Conservation (phyloP, 192 early-diverging fungal genomes). For the Dissophora globulifera region DNA sequence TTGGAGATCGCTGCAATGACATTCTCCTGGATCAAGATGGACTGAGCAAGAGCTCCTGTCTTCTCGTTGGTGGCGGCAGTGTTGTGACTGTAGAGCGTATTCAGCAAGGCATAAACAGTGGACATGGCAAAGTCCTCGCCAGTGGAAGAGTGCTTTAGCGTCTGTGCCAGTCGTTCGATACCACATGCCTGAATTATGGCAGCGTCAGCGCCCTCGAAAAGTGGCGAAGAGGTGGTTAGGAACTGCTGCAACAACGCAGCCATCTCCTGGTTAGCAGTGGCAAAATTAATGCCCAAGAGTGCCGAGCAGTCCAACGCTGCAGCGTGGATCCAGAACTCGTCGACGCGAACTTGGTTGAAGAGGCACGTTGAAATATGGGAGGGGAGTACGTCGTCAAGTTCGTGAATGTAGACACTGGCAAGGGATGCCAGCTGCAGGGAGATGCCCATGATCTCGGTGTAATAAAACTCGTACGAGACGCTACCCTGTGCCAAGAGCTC, state of each 20-base stretch:
- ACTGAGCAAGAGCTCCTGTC: constrained; percentile 4
- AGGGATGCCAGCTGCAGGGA: constrained; percentile 65
- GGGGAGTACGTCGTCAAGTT: constrained; percentile 61
- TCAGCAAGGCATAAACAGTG: constrained; percentile 29
- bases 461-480: constrained; percentile 59
- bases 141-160: constrained; percentile 53
- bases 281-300: constrained; percentile 56
- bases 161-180: constrained; percentile 61
- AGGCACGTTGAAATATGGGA: constrained; percentile 60
- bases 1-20: constrained; percentile 64
- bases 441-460: constrained; percentile 66
- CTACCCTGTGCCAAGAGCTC: constrained; percentile 57
- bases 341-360: constrained; percentile 51
- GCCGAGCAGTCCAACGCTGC: constrained; percentile 45
- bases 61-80: constrained; percentile 15
- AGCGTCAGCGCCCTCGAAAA: constrained; percentile 58
- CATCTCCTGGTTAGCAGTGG: constrained; percentile 52
- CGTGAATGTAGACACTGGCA: constrained; percentile 61
- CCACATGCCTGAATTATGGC: constrained; percentile 58
- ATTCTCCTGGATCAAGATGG: constrained; percentile 58
- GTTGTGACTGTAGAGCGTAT: constrained; percentile 35
- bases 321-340: constrained; percentile 57
- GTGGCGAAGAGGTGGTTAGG: constrained; percentile 62
- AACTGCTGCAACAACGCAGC: constrained; percentile 60
- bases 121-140: constrained; percentile 50